Conservation (phyloP, 164 flowering plant species). For the Magnolia kwangsiensis region DNA sequence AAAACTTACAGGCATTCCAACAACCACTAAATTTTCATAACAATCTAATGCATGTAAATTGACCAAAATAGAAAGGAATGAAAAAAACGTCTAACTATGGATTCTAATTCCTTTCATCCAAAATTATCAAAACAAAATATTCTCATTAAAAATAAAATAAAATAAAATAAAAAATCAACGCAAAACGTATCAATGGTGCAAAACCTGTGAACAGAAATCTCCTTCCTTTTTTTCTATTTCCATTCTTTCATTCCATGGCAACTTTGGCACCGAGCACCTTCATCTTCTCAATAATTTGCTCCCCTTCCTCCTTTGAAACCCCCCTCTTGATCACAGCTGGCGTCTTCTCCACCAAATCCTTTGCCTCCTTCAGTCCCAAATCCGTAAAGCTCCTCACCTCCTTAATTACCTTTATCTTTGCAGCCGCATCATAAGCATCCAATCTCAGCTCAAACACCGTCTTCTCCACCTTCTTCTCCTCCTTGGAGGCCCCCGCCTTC, state of each 20-base stretch:
- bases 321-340: constrained; percentile 73
- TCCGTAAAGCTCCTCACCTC: constrained; percentile 78
- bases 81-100: too few relatives aligned
- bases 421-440: constrained; percentile 62
- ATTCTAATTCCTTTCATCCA: background rate
- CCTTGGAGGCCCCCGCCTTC: constrained; percentile 37
- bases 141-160: background rate
- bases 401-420: constrained; percentile 76
- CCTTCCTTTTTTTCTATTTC: background rate
- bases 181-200: background rate
- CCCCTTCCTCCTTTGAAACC: constrained; percentile 75
- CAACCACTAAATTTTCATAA: too few relatives aligned
- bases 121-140: background rate
- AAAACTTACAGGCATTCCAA: too few relatives aligned
- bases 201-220: background rate
- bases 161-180: background rate
- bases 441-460: constrained; percentile 68
- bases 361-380: constrained; percentile 82
- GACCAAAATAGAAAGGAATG: too few relatives aligned
- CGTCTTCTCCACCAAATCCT: constrained; percentile 80
- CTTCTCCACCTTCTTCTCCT: constrained; percentile 75
- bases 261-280: constrained; percentile 83
- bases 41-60: too few relatives aligned
- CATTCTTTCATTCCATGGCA: constrained; percentile 46
- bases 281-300: constrained; percentile 68